A percentile compares a stretch with the other conserved stretches of the same genome.
Evolutionary conservation across 495 filamentous ascomycete species (phyloP).

Genomic region (Aspergillus homomorphus): DNA sequence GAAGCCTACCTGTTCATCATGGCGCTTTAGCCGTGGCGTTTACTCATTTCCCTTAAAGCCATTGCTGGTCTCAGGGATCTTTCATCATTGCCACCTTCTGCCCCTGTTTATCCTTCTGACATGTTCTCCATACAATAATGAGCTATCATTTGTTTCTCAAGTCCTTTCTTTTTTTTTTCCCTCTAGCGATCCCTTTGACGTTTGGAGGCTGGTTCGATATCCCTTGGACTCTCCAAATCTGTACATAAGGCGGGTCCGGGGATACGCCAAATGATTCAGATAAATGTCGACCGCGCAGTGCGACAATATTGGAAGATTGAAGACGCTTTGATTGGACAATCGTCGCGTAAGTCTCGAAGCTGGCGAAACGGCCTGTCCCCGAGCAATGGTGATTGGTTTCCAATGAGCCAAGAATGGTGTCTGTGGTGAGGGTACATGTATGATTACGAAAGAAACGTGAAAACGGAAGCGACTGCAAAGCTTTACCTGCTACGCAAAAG

Average conservation of each 20-base stretch:
- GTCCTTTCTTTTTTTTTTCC: conserved; percentile 4
- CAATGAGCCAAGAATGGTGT: neutral
- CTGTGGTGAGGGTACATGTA: conserved; percentile 33
- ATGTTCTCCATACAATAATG: conserved; percentile 2
- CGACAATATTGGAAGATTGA: neutral
- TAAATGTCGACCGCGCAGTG: neutral
- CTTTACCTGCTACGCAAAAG: conserved; percentile 12
- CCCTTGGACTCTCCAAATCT: neutral
- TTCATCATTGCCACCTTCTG: neutral
- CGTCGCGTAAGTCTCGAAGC: neutral
- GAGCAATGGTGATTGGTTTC: neutral
- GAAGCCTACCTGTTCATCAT: neutral
- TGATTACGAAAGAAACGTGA: conserved; percentile 47
- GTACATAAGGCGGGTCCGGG: conserved; percentile 12
- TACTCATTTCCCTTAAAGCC: neutral
- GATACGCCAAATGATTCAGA: neutral
- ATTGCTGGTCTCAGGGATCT: neutral
- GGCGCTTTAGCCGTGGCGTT: neutral
- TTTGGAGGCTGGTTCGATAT: conserved; percentile 10
- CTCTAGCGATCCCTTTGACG: conserved; percentile 13
- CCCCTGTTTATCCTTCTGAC: neutral
- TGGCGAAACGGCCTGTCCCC: neutral
- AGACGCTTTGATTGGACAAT: neutral
- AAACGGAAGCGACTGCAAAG: conserved; percentile 31
- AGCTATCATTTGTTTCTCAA: conserved; percentile 24